Percentiles rank a stretch among this genome's conserved stretches.
phyloP scores from a whole-genome alignment of 306 rosid genomes.

The Cicer yamashitae region DNA sequence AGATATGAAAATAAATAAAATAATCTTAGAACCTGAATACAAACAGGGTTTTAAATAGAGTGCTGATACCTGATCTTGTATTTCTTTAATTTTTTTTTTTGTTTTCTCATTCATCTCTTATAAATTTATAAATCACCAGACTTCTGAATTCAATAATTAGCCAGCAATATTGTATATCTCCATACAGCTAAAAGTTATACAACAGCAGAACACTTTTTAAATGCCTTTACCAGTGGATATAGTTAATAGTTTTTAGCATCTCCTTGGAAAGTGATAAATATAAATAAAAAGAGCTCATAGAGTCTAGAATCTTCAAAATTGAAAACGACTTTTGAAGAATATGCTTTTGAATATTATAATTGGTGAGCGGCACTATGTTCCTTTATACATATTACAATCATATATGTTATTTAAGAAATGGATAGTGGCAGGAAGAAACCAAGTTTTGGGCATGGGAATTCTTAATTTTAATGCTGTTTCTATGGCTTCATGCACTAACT shows the following conservation, averaged over 20 bases:
- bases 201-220: constrained; percentile 18
- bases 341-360: constrained; percentile 10
- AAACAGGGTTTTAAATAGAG: constrained; percentile 7
- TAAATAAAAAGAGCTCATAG: constrained; percentile 17
- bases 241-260: constrained; percentile 10
- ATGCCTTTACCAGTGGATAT: constrained; percentile 1
- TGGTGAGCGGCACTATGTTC: constrained; percentile 11
- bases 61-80: constrained; percentile 15
- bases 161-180: constrained; percentile 9
- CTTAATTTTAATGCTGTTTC: background rate
- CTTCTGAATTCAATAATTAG: constrained; percentile 28
- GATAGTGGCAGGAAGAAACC: background rate
- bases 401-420: constrained; percentile 12
- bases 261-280: constrained; percentile 25
- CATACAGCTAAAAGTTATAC: background rate
- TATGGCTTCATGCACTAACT: constrained; percentile 15
- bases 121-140: constrained; percentile 2
- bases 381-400: constrained; percentile 19
- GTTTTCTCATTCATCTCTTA: constrained; percentile 14
- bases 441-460: background rate
- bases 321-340: constrained; percentile 7
- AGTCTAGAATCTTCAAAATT: constrained; percentile 1
- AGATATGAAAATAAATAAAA: constrained; percentile 8
- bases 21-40: background rate
- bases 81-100: background rate